Conservation (phyloP, 495 filamentous ascomycete species). For the Paragyromitra xinjiangensis region DNA sequence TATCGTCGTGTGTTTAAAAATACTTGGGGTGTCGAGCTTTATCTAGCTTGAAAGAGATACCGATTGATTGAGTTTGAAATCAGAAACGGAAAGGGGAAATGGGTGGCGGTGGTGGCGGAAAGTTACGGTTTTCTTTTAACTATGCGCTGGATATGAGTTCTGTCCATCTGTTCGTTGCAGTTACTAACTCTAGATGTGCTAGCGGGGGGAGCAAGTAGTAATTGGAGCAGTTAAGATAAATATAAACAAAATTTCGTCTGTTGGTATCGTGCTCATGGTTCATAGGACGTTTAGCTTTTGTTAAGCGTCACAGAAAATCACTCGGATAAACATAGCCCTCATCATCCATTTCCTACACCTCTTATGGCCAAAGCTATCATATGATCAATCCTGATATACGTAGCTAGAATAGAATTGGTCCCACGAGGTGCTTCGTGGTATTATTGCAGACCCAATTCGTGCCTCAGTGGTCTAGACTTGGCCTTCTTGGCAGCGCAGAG, state of each 20-base stretch:
- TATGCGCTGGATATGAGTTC: conserved; percentile 48
- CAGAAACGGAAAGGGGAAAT: conserved; percentile 21
- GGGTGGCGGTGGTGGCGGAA: conserved; percentile 12
- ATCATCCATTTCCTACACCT: neutral
- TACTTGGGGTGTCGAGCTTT: conserved; percentile 31
- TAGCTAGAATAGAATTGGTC: neutral
- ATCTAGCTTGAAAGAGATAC: conserved; percentile 32
- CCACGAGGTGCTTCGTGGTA: neutral
- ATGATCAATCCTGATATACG: neutral
- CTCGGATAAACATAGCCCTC: neutral
- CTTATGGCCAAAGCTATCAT: neutral
- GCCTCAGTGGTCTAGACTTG: neutral
- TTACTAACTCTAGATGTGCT: conserved; percentile 44
- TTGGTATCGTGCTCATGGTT: neutral
- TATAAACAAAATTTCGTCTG: conserved; percentile 34
- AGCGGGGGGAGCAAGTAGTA: conserved; percentile 28
- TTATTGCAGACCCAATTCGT: neutral
- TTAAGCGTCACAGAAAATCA: conserved; percentile 10
- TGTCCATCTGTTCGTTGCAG: conserved; percentile 44
- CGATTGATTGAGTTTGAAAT: conserved; percentile 43
- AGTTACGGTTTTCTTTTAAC: conserved; percentile 39
- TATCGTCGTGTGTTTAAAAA: conserved; percentile 46
- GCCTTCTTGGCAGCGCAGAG: conserved; percentile 36
- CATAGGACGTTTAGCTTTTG: neutral
- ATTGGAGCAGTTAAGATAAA: conserved; percentile 41